phyloP scores from a whole-genome alignment of 2,329 filamentous ascomycete genomes.

The Fusarium sp. region DNA sequence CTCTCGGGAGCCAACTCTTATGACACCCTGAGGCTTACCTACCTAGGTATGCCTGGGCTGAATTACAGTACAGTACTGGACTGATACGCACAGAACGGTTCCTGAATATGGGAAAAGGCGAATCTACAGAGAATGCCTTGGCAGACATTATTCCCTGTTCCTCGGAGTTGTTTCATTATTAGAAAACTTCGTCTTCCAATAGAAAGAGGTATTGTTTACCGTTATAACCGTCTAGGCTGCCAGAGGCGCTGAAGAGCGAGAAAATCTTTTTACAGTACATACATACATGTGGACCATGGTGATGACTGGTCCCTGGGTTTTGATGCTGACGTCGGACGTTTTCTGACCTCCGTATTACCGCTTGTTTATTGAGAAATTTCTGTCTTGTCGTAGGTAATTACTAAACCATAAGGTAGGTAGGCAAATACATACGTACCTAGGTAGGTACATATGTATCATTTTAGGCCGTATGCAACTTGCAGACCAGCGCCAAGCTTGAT shows the following conservation, averaged over 20 bases:
- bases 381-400: not conserved
- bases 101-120: not conserved
- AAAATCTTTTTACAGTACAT: slow-evolving; percentile 3
- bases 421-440: not conserved
- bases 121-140: not conserved
- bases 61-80: not conserved
- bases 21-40: too few species aligned
- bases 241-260: not conserved
- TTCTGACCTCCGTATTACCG: not conserved
- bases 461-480: not conserved
- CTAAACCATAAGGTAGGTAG: not conserved
- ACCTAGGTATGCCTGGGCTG: not conserved
- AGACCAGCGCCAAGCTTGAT: not conserved
- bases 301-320: not conserved
- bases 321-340: not conserved
- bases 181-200: not conserved
- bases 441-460: not conserved
- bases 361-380: not conserved
- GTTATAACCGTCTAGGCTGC: not conserved
- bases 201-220: not conserved
- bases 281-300: not conserved
- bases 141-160: not conserved
- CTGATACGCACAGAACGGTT: not conserved
- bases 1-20: too few species aligned
- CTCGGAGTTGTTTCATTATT: not conserved